Conservation (phyloP, 192 early-diverging fungal genomes). For the Diversispora eburnea region DNA sequence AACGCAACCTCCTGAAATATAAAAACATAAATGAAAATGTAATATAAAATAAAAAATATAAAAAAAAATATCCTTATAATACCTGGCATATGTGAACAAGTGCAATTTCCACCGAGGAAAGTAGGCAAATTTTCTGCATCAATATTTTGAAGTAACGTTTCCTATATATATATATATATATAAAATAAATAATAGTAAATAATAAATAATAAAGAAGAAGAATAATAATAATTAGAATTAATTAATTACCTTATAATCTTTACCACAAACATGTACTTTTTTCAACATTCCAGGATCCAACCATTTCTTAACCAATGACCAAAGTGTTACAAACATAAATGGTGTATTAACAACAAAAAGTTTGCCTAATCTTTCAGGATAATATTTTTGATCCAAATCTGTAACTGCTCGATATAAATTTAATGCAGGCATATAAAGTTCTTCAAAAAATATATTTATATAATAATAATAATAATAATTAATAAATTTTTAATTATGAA, state of each 20-base stretch:
- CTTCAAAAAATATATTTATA: too few relatives aligned
- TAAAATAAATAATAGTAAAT: slow-evolving; percentile 40
- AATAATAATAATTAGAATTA: neutral
- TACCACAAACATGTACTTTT: slow-evolving; percentile 33
- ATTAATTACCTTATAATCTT: slow-evolving; percentile 9
- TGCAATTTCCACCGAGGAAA: slow-evolving; percentile 70
- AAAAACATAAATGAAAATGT: neutral
- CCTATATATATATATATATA: slow-evolving; percentile 60
- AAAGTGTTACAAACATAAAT: slow-evolving; percentile 78
- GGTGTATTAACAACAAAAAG: slow-evolving; percentile 95
- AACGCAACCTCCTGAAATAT: slow-evolving; percentile 35
- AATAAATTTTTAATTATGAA: neutral
- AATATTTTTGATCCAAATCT: slow-evolving; percentile 87
- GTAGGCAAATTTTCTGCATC: slow-evolving; percentile 62
- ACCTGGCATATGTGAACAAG: slow-evolving; percentile 70
- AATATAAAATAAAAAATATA: neutral
- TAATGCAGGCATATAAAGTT: slow-evolving; percentile 63
- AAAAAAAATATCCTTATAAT: slow-evolving; percentile 33
- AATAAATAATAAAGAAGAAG: slow-evolving; percentile 33
- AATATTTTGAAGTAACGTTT: slow-evolving; percentile 59
- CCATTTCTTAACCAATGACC: slow-evolving; percentile 73
- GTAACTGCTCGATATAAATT: slow-evolving; percentile 70
- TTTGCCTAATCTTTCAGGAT: slow-evolving; percentile 89
- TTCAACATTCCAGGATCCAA: slow-evolving; percentile 69
- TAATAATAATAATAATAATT: neutral